phyloP scores from a whole-genome alignment of 2,329 filamentous ascomycete genomes.

The Pestalotiopsis sp. region DNA sequence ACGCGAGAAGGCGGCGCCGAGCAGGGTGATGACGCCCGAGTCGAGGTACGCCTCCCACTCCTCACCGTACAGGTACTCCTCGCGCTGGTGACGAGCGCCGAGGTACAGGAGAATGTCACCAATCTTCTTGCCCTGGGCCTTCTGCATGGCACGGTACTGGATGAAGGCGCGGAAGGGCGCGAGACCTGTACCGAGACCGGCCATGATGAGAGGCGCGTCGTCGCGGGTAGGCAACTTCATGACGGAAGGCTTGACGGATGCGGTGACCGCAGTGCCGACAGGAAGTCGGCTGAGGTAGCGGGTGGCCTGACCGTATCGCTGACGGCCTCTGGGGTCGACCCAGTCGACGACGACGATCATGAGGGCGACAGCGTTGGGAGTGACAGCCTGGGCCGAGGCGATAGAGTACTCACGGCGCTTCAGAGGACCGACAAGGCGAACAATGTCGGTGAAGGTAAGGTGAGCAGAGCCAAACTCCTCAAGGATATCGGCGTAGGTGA shows the following conservation, averaged over 20 bases:
- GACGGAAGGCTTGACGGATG: constrained; percentile 94
- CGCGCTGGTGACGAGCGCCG: constrained; percentile 93
- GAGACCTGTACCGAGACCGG: constrained; percentile 94
- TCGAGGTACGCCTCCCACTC: constrained; percentile 99
- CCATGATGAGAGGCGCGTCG: constrained; percentile 96
- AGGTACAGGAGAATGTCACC: constrained; percentile 94
- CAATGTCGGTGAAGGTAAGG: constrained; percentile 85
- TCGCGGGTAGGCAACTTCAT: constrained; percentile 95
- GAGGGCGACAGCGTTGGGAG: constrained; percentile 83
- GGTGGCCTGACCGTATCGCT: constrained; percentile 90
- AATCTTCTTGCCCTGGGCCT: constrained; percentile 94
- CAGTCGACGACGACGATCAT: constrained; percentile 98
- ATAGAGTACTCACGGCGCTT: constrained; percentile 99
- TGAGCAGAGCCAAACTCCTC: constrained; percentile 89
- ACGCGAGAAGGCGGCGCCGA: constrained; percentile 92
- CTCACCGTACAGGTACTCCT: constrained; percentile 98
- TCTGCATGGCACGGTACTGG: constrained; percentile 97
- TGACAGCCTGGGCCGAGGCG: constrained; percentile 93
- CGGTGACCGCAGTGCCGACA: constrained; percentile 79
- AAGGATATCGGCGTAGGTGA: constrained; percentile 89
- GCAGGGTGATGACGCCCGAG: constrained; percentile 90
- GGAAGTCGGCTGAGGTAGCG: constrained; percentile 80
- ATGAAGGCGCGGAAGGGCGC: constrained; percentile 99
- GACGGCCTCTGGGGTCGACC: constrained; percentile 85
- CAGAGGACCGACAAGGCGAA: constrained; percentile 84